These are phyloP conservation scores for Myxozyma neotropica DNA, from an alignment of 805 yeast genomes.

Conservation along the genomic window DNA sequence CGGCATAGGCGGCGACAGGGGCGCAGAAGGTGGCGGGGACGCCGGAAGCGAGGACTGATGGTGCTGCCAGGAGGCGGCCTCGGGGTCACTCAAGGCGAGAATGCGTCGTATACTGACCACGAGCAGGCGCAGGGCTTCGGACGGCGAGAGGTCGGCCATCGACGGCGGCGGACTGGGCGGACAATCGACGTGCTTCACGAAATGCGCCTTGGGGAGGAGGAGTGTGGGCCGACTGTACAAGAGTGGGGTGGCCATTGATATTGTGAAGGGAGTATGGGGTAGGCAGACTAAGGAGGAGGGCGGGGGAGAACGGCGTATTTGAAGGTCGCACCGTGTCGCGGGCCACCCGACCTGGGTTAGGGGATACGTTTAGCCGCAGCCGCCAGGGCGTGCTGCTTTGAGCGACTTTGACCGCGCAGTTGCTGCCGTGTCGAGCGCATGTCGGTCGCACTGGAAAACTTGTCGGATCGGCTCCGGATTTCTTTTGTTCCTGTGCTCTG, in stretches of 20 bases:
- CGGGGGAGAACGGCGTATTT: constrained; percentile 3
- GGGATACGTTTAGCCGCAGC: not conserved
- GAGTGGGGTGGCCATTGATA: constrained; percentile 7
- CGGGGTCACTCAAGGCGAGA: constrained; percentile 18
- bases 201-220: not conserved
- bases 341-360: constrained; percentile 1
- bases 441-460: not conserved
- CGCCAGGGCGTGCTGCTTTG: not conserved
- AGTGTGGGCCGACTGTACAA: not conserved
- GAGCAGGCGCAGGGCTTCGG: constrained; percentile 27
- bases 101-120: constrained; percentile 21
- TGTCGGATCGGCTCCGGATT: not conserved
- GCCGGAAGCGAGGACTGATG: not conserved
- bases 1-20: constrained; percentile 2
- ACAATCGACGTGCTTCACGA: not conserved
- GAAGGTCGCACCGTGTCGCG: constrained; percentile 9
- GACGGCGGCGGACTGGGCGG: constrained; percentile 16
- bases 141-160: constrained; percentile 20
- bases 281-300: not conserved
- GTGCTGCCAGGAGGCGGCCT: constrained; percentile 4
- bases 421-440: not conserved
- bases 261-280: not conserved
- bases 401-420: constrained; percentile 4
- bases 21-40: constrained; percentile 10
- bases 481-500: too few relatives aligned